These are phyloP conservation scores for Crucibulum laeve DNA, from an alignment of 768 basidiomycete genomes.

Conservation along the genomic window DNA sequence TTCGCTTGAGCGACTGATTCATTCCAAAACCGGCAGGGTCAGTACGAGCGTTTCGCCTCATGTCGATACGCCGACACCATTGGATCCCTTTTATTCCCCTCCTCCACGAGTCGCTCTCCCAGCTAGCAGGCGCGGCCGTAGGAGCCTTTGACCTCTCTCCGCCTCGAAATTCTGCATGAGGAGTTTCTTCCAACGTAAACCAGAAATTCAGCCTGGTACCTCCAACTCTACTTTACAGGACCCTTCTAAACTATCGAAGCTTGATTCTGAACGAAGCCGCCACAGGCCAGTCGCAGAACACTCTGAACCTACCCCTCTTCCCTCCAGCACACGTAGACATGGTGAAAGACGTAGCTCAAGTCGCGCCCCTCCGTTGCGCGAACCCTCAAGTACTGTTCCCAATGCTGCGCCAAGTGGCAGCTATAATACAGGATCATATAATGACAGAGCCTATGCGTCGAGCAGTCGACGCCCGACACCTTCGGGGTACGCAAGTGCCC, in stretches of 20 bases:
- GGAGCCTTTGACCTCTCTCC: conserved; percentile 16
- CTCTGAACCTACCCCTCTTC: conserved; percentile 2
- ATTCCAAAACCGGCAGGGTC: conserved; percentile 25
- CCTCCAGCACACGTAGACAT: conserved; percentile 14
- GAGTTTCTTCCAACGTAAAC: conserved; percentile 44
- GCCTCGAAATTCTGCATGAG: conserved; percentile 37
- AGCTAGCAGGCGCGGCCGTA: neutral
- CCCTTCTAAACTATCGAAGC: conserved; percentile 27
- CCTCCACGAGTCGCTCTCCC: conserved; percentile 14
- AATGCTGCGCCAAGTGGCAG: conserved; percentile 1
- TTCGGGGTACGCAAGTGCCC: no score
- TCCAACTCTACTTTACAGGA: conserved; percentile 34
- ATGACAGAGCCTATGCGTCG: neutral
- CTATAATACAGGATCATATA: neutral
- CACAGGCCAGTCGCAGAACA: conserved; percentile 15
- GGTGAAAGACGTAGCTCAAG: conserved; percentile 24
- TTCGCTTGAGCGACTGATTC: conserved; percentile 6
- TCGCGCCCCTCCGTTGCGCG: conserved; percentile 16
- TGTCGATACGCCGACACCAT: conserved; percentile 39
- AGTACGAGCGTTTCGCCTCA: conserved; percentile 45
- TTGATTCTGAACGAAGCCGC: conserved; percentile 21
- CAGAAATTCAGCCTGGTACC: conserved; percentile 38
- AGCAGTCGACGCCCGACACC: no score
- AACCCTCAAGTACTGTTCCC: neutral
- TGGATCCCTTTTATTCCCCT: conserved; percentile 10